phyloP scores from a whole-genome alignment of 805 yeast genomes.

The Kodamaea fukazawae region DNA sequence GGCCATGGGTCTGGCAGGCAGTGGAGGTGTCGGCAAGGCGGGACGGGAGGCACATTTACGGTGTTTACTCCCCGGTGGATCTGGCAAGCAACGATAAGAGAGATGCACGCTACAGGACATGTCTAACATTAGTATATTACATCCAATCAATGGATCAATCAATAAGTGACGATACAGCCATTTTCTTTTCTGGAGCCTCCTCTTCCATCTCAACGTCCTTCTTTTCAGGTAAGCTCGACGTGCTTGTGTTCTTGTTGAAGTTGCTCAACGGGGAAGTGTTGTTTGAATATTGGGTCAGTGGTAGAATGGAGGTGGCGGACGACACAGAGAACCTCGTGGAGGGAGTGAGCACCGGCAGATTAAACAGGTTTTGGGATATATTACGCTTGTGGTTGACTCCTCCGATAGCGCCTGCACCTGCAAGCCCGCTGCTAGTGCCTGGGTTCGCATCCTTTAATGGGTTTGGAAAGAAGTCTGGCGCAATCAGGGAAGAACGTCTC shows the following conservation, averaged over 20 bases:
- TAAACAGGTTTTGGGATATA: conserved; percentile 29
- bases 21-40: no score
- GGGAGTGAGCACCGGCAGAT: conserved; percentile 27
- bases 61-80: no score
- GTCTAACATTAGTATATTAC: conserved; percentile 1
- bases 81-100: no score
- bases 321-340: conserved; percentile 24
- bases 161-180: conserved; percentile 33
- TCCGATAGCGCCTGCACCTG: conserved; percentile 1
- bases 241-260: conserved; percentile 6
- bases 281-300: conserved; percentile 5
- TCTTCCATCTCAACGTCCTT: conserved; percentile 8
- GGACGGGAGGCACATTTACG: no score
- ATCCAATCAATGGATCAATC: conserved; percentile 18
- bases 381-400: conserved; percentile 23
- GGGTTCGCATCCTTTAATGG: conserved; percentile 20
- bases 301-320: conserved; percentile 11
- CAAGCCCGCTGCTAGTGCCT: conserved; percentile 11
- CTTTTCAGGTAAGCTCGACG: conserved; percentile 3
- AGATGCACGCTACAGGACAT: no score
- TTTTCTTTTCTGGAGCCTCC: conserved; percentile 19
- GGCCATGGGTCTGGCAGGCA: no score
- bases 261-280: conserved; percentile 13
- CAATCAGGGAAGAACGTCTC: conserved; percentile 40
- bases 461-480: conserved; percentile 44